Percentiles rank a stretch among this genome's conserved stretches.
These are phyloP conservation scores for Acephala macrosclerotiorum DNA, from an alignment of 2,329 filamentous ascomycete genomes.

Conservation along the genomic window DNA sequence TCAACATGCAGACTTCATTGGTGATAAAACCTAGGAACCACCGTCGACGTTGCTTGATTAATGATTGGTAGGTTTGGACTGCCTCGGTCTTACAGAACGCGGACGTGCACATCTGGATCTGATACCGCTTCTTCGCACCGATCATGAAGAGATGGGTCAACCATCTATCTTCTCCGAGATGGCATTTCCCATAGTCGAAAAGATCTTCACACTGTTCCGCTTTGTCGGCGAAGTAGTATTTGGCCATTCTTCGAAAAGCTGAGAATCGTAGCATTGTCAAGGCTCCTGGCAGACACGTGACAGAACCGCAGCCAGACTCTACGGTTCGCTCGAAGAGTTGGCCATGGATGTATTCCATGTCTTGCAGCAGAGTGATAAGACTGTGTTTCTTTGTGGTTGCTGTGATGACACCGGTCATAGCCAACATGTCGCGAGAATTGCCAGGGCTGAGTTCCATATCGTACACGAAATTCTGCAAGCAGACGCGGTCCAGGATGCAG, in stretches of 20 bases:
- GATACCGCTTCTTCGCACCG: constrained; percentile 88
- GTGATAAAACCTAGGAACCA: constrained; percentile 99
- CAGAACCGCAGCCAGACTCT: constrained; percentile 91
- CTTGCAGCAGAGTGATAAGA: constrained; percentile 89
- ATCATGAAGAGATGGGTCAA: constrained; percentile 99
- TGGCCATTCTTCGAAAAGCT: constrained; percentile 94
- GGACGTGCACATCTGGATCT: constrained; percentile 97
- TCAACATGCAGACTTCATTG: constrained; percentile 98
- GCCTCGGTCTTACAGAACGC: constrained; percentile 99
- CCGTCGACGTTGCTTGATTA: constrained; percentile 91
- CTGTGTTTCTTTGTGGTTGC: constrained; percentile 89
- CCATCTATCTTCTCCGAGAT: constrained; percentile 95
- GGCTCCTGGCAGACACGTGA: constrained; percentile 95
- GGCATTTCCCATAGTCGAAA: constrained; percentile 96
- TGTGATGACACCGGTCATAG: constrained; percentile 97
- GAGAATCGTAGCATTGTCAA: constrained; percentile 95
- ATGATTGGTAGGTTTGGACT: constrained; percentile 83
- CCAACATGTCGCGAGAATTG: constrained; percentile 90
- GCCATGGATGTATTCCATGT: constrained; percentile 98
- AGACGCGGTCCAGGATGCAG: constrained; percentile 89
- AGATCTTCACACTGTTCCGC: constrained; percentile 94
- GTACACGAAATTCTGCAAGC: constrained; percentile 97
- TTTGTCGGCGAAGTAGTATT: constrained; percentile 98
- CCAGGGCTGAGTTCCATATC: constrained; percentile 98
- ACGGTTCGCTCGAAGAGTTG: constrained; percentile 96